Evolutionary conservation across 1,284 basidiomycete species (phyloP), one percentile per base, ranked within the genome.

Genomic region (Rhodofomes roseus): DNA sequence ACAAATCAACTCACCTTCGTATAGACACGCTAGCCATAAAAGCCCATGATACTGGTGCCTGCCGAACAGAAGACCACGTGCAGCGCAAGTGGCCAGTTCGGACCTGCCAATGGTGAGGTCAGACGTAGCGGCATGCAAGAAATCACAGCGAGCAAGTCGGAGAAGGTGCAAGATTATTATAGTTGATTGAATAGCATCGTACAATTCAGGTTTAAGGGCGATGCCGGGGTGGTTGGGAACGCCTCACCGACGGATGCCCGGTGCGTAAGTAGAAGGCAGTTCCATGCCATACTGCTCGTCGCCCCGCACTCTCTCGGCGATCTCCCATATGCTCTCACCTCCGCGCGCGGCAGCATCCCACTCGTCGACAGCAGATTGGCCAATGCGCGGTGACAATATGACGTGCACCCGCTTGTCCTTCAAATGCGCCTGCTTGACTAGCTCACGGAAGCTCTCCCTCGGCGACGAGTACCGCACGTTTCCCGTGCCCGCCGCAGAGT

Each of bases 331-430:
- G 36, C 60, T 62, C 16, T 56, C 55, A 0, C 63, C 65, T 1
- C 66, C 66, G 27, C 65, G 59, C 3, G 63, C 66, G 11, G 63
- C 63, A 1, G 55, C 56, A 14, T 61, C 62, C 70, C 70, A 71
- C 43, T 71, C 70, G 27, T 57, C 31, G n/a, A 63, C 62, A 6
- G 57, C 41, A 1, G 59, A 54, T 20, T 59, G 59, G 2, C 61
- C 55, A 20, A 58, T 55, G 14, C 59, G 27, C 1, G 70, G 70
- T 0, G 65, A 68, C 23, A 70, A 37, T 3, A 70, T 44, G 22
- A 66, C 64, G 41, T 67, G 56, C 4, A 69, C 23, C 16, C 66
- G 61, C n/a, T 62, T 56, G 56, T 71, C 70, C n/a, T 57, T 61
- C 43, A 59, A 23, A 18, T 61, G 60, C 27, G 66, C 63, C 48